Percentiles rank a stretch among this genome's conserved stretches.
phyloP scores from a whole-genome alignment of 192 early-diverging fungal genomes.

The Spizellomyces sp. region DNA sequence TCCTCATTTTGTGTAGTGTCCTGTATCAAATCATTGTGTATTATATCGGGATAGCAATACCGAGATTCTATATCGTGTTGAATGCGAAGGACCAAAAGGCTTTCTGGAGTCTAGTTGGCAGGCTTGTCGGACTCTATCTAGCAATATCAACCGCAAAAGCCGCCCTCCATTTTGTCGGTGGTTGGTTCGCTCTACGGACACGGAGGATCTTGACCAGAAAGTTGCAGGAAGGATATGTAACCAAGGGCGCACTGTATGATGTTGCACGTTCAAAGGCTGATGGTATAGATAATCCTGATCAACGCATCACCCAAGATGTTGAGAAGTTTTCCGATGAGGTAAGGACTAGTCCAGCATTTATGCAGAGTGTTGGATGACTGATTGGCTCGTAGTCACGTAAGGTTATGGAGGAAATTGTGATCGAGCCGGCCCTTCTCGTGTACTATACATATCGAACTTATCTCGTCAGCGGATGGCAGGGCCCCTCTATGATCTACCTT shows the following conservation, averaged over 20 bases:
- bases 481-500: slow-evolving; percentile 70
- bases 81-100: slow-evolving; percentile 60
- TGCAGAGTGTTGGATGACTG: neutral
- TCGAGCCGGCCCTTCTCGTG: slow-evolving; percentile 72
- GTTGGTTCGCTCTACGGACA: slow-evolving; percentile 64
- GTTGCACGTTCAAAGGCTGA: slow-evolving; percentile 4
- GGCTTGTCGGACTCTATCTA: slow-evolving; percentile 25
- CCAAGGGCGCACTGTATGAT: slow-evolving; percentile 1
- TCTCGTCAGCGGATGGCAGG: slow-evolving; percentile 62
- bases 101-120: slow-evolving; percentile 55
- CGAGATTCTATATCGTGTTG: slow-evolving; percentile 75
- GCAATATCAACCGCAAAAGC: slow-evolving; percentile 47
- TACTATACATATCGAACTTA: slow-evolving; percentile 82
- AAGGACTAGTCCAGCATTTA: neutral
- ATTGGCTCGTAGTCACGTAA: slow-evolving; percentile 31
- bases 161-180: slow-evolving; percentile 59
- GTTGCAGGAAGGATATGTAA: slow-evolving; percentile 65
- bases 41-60: slow-evolving; percentile 70
- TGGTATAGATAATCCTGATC: slow-evolving; percentile 58
- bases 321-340: slow-evolving; percentile 71
- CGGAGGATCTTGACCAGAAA: slow-evolving; percentile 62
- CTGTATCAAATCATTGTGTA: slow-evolving; percentile 62
- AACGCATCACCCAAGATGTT: slow-evolving; percentile 88
- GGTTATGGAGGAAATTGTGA: slow-evolving; percentile 63
- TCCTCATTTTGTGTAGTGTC: slow-evolving; percentile 44